phyloP scores from a whole-genome alignment of 2,329 filamentous ascomycete genomes.

The Fusarium decemcellulare region DNA sequence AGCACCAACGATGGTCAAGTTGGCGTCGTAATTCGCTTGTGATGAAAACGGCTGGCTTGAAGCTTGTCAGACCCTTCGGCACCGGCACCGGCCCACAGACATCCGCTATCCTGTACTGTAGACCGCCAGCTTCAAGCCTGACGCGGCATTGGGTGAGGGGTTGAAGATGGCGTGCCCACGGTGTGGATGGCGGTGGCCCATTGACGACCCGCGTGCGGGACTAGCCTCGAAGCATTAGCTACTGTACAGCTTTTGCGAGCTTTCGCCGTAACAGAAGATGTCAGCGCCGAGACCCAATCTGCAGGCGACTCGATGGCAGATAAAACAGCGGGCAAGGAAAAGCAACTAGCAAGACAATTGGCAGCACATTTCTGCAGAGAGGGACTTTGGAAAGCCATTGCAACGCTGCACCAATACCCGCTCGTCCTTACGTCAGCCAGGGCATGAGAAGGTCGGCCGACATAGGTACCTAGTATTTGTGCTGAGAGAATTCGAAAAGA shows the following conservation, averaged over 20 bases:
- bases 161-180: slow-evolving; percentile 6
- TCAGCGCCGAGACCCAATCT: background rate
- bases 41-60: slow-evolving; percentile 2
- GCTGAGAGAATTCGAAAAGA: too few species aligned
- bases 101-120: too few species aligned
- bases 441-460: background rate
- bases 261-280: background rate
- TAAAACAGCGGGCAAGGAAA: background rate
- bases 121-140: background rate
- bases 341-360: background rate
- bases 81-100: background rate
- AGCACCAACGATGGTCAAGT: background rate
- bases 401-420: background rate
- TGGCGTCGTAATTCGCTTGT: background rate
- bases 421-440: slow-evolving; percentile 3
- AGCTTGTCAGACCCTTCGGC: slow-evolving; percentile 1
- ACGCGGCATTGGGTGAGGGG: slow-evolving; percentile 9
- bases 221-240: slow-evolving; percentile 5
- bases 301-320: background rate
- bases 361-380: background rate
- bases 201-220: background rate
- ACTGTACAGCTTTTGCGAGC: background rate
- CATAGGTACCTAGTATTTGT: background rate
- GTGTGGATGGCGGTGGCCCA: slow-evolving; percentile 2
- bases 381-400: background rate